phyloP scores from a whole-genome alignment of 164 flowering plant genomes.

The Aristolochia californica region DNA sequence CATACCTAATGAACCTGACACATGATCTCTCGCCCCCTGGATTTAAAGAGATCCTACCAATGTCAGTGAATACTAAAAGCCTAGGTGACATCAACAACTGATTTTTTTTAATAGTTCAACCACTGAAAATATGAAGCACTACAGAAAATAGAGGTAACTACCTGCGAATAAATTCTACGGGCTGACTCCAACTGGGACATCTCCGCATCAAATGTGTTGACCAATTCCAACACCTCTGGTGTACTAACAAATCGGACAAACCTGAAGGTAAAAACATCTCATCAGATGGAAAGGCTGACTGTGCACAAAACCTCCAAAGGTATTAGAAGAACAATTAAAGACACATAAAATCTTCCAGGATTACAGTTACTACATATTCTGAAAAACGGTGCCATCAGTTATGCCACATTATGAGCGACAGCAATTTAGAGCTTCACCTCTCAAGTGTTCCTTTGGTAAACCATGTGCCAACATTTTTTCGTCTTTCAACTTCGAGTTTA shows the following conservation, averaged over 20 bases:
- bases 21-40: constrained; percentile 64
- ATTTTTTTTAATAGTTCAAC: not conserved
- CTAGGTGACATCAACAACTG: not conserved
- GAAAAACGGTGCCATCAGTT: too few relatives aligned
- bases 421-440: constrained; percentile 33
- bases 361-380: not conserved
- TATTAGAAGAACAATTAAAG: too few relatives aligned
- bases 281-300: too few relatives aligned
- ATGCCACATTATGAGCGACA: too few relatives aligned
- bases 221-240: constrained; percentile 82
- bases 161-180: constrained; percentile 79
- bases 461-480: constrained; percentile 58
- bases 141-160: constrained; percentile 12
- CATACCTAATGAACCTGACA: constrained; percentile 36
- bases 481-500: constrained; percentile 61
- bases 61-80: constrained; percentile 13
- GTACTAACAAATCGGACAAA: constrained; percentile 70
- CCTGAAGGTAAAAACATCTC: not conserved
- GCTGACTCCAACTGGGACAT: constrained; percentile 95
- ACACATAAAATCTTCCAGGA: not conserved
- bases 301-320: too few relatives aligned
- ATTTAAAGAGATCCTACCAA: constrained; percentile 8
- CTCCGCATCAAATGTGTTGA: constrained; percentile 77
- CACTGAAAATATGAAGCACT: not conserved
- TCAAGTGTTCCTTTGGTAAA: constrained; percentile 96